These are phyloP conservation scores for Rhodotorula sp. DNA, from an alignment of 1,284 basidiomycete genomes.

Conservation along the genomic window DNA sequence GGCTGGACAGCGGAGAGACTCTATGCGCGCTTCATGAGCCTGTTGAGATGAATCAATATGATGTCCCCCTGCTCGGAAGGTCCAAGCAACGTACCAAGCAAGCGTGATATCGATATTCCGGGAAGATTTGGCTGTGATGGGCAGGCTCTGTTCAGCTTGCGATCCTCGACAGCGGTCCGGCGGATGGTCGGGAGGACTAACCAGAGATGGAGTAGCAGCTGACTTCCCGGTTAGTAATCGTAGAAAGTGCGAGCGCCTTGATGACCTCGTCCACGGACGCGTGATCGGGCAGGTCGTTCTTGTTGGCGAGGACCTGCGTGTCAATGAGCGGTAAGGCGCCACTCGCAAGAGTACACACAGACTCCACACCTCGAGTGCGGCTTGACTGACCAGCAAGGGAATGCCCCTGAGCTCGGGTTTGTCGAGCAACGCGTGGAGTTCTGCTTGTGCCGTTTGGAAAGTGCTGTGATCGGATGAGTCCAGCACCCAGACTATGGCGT, in stretches of 20 bases:
- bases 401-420: slow-evolving; percentile 72
- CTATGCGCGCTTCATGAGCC: slow-evolving; percentile 10
- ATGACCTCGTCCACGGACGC: slow-evolving; percentile 84
- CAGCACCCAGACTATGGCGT: slow-evolving; percentile 90
- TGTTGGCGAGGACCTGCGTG: slow-evolving; percentile 71
- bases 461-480: slow-evolving; percentile 79
- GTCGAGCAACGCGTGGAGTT: slow-evolving; percentile 75
- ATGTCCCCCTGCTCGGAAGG: background rate
- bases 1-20: too few relatives aligned
- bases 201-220: slow-evolving; percentile 37
- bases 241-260: slow-evolving; percentile 63
- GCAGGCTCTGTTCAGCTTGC: slow-evolving; percentile 5
- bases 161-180: slow-evolving; percentile 14
- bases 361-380: slow-evolving; percentile 39
- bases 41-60: background rate
- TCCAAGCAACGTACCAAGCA: slow-evolving; percentile 49
- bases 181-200: slow-evolving; percentile 56
- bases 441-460: slow-evolving; percentile 81
- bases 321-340: background rate
- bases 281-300: slow-evolving; percentile 83
- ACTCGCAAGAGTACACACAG: background rate
- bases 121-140: slow-evolving; percentile 71
- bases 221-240: slow-evolving; percentile 30
- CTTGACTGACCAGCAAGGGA: slow-evolving; percentile 68
- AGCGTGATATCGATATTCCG: slow-evolving; percentile 70